phyloP scores from a whole-genome alignment of 441 rosid genomes.

The Brassica hybrid region DNA sequence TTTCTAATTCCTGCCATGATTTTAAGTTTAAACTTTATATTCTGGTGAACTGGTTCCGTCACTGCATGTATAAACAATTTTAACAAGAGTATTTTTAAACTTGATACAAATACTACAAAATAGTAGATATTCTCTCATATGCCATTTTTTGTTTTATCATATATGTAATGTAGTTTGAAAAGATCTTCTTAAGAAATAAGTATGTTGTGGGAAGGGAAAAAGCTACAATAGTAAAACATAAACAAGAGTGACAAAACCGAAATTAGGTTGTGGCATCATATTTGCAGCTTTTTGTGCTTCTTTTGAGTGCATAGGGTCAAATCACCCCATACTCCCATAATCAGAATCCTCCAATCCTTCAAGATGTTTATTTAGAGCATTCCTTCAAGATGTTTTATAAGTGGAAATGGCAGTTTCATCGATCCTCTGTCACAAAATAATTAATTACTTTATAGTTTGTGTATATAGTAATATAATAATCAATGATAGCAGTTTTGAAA shows the following conservation, averaged over 20 bases:
- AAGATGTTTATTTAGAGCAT: too few relatives aligned
- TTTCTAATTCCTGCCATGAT: too few relatives aligned
- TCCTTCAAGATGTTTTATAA: slow-evolving; percentile 4
- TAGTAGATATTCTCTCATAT: not conserved
- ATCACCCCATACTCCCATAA: slow-evolving; percentile 41
- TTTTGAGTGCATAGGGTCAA: slow-evolving; percentile 42
- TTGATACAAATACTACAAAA: not conserved
- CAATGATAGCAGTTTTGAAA: not conserved
- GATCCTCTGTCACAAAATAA: not conserved
- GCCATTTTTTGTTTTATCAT: not conserved
- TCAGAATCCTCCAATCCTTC: slow-evolving; percentile 14
- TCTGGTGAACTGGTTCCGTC: too few relatives aligned
- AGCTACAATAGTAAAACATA: not conserved
- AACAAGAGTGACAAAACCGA: slow-evolving; percentile 3
- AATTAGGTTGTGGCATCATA: slow-evolving; percentile 24
- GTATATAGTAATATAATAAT: not conserved
- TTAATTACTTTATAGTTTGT: not conserved
- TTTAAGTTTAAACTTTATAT: too few relatives aligned
- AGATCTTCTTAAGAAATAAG: not conserved
- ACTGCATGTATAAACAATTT: not conserved
- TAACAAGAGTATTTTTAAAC: not conserved
- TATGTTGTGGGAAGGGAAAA: slow-evolving; percentile 13
- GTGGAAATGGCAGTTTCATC: not conserved
- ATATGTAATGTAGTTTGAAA: not conserved
- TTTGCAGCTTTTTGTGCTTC: slow-evolving; percentile 40